Evolutionary conservation across 306 rosid species (phyloP).

Genomic region (Comarum palustre): DNA sequence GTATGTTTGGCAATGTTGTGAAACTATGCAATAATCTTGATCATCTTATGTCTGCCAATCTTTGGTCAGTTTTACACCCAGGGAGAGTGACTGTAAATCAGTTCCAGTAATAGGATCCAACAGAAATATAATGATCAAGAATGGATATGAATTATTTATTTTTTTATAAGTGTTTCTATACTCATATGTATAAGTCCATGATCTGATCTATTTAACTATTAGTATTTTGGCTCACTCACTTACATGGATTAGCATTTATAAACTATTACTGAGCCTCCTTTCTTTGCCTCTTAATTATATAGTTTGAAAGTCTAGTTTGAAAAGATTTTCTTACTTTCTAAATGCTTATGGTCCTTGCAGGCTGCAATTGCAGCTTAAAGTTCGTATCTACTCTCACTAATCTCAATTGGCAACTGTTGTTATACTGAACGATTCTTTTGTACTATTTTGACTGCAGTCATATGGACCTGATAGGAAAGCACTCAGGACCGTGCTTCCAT

Average conservation of each 20-base stretch:
- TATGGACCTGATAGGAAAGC: slow-evolving; percentile 83
- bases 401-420: neutral
- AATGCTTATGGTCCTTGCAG: neutral
- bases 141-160: neutral
- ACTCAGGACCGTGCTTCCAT: slow-evolving; percentile 62
- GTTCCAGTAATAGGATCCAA: neutral
- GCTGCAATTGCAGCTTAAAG: neutral
- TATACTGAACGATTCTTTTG: neutral
- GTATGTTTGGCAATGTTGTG: neutral
- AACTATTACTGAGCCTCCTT: neutral
- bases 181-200: neutral
- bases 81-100: neutral
- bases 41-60: neutral
- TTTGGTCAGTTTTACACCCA: neutral
- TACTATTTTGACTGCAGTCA: slow-evolving; percentile 44
- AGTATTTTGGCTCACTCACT: neutral
- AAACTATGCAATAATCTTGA: neutral
- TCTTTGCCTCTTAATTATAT: neutral
- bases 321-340: neutral
- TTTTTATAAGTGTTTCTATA: neutral
- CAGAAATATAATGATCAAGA: neutral
- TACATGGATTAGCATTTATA: neutral
- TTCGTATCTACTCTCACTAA: neutral
- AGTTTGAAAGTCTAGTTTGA: too few relatives aligned
- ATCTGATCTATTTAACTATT: neutral